These are phyloP conservation scores for Plasmodium reichenowi DNA, from an alignment of 169 alveolate genomes.

Conservation along the genomic window DNA sequence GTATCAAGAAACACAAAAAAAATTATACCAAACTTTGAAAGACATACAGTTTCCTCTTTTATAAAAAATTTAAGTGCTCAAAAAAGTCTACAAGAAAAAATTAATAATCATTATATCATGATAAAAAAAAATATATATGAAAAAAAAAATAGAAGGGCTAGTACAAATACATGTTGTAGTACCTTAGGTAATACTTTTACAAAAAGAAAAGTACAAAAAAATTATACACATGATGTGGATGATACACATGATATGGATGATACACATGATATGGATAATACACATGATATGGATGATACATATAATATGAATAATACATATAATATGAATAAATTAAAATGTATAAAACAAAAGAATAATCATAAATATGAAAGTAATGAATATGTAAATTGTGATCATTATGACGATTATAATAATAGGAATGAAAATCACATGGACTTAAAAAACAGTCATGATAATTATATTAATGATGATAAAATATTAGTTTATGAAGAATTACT, in stretches of 20 bases:
- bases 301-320: no score
- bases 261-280: neutral
- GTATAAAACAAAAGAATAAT: no score
- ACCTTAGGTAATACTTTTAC: neutral
- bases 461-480: neutral
- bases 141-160: neutral
- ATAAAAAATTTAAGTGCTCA: constrained; percentile 60
- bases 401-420: neutral
- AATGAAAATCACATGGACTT: neutral
- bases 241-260: neutral
- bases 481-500: constrained; percentile 2
- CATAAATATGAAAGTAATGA: no score
- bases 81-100: constrained; percentile 18
- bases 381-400: no score
- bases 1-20: neutral
- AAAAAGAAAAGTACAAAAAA: constrained; percentile 1
- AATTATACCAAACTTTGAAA: constrained; percentile 36
- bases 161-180: neutral
- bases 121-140: neutral
- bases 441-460: neutral
- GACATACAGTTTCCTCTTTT: constrained; percentile 70
- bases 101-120: neutral
- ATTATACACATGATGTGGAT: neutral
- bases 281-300: neutral
- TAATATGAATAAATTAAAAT: neutral